Base-by-base conservation (phyloP, 352 stramenopile genomes). In the Saprolegnia diclina region DNA sequence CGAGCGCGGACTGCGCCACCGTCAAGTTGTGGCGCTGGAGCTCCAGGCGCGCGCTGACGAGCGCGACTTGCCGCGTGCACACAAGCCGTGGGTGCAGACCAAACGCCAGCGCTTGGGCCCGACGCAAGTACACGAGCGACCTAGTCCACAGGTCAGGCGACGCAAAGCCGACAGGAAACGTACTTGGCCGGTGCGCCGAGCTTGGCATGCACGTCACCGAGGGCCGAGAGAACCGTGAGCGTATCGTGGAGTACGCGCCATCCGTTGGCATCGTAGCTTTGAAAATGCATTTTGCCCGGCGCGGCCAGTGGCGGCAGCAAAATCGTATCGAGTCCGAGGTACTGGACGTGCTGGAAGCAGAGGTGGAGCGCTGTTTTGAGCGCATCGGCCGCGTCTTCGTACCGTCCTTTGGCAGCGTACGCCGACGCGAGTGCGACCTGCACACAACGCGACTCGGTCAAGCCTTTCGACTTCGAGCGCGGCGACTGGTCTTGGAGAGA, bases 261-360 rank as follows among this genome's bases (percentile, higher is more conserved):
- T 46, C 44, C 63, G 38, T 59, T 13, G 13, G 29, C n/a, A 19
- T 69, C 29, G n/a, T 62, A 26, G 4, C 37, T 35, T 45, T 69
- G 45, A 52, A 69, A 61, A 22, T 69, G 62, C 63, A 69, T 69
- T 40, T 69, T 69, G n/a, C 29, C 44, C 37, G 45, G 62, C 10
- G 13, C 26, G 45, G 48, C 45, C 5, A 21, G 38, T 6, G 44
- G 13, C 19, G 35, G 9, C 0, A 63, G 13, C 4, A 59, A 18
- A 16, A 59, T n/a, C 35, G 52, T 59, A 9, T 59, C 52, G 4
- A 40, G 11, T 4, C 52, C 52, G 35, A 59, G 52, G 19, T 59
- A 24, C 11, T 59, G 19, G 11, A 59, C 52, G 19, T 59, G 52
- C 35, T 59, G 52, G 52, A 59, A 59, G 19, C 52, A 59, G 13